phyloP scores from a whole-genome alignment of 1,284 basidiomycete species.

The Hypsizygus ulmarius region DNA sequence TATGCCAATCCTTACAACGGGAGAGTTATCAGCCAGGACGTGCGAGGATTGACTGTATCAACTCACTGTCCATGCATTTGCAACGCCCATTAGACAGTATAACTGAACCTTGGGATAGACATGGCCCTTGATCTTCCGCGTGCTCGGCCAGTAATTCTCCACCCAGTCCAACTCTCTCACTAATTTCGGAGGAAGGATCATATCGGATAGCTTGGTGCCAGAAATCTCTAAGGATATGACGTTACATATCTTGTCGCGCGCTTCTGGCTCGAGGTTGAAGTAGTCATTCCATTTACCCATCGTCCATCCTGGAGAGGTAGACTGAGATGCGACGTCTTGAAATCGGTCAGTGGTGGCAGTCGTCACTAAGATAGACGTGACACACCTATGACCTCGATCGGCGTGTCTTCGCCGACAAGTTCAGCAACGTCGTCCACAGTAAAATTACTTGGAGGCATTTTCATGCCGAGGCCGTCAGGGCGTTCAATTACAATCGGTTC shows the following conservation, averaged over 20 bases:
- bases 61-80: slow-evolving; percentile 83
- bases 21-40: slow-evolving; percentile 8
- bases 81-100: slow-evolving; percentile 91
- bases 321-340: slow-evolving; percentile 81
- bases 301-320: slow-evolving; percentile 81
- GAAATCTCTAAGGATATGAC: slow-evolving; percentile 89
- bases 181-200: slow-evolving; percentile 79
- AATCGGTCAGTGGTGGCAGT: slow-evolving; percentile 10
- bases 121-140: slow-evolving; percentile 69
- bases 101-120: slow-evolving; percentile 92
- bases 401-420: slow-evolving; percentile 72
- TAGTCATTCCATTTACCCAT: slow-evolving; percentile 91
- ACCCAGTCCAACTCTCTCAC: slow-evolving; percentile 96
- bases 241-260: slow-evolving; percentile 83
- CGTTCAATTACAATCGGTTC: slow-evolving; percentile 75
- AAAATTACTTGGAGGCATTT: slow-evolving; percentile 70
- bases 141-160: slow-evolving; percentile 88
- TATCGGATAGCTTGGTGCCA: slow-evolving; percentile 70
- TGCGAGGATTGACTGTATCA: neutral
- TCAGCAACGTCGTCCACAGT: slow-evolving; percentile 79
- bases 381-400: slow-evolving; percentile 88
- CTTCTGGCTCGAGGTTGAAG: slow-evolving; percentile 60
- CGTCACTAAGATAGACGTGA: slow-evolving; percentile 4
- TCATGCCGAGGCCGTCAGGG: slow-evolving; percentile 82
- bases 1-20: slow-evolving; percentile 81